phyloP scores from a whole-genome alignment of 2,329 filamentous ascomycete genomes.

The Chrysoporthe austroafricana region DNA sequence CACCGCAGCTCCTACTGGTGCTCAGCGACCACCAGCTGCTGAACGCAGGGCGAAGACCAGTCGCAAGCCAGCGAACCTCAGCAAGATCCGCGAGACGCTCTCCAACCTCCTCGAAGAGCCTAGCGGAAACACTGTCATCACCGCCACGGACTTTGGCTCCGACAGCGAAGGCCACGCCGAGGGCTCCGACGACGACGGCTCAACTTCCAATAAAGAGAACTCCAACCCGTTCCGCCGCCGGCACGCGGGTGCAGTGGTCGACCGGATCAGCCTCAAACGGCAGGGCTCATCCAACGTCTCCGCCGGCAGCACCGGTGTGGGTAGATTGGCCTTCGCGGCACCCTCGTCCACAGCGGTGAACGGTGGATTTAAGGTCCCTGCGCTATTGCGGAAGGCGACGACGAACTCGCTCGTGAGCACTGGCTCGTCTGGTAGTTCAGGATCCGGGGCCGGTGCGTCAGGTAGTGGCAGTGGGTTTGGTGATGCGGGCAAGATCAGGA shows the following conservation, averaged over 20 bases:
- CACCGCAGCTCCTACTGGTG: constrained; percentile 35
- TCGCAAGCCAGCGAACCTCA: constrained; percentile 73
- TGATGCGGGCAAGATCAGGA: constrained; percentile 59
- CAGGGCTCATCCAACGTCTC: constrained; percentile 40
- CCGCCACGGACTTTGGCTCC: constrained; percentile 51
- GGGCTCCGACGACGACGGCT: constrained; percentile 47
- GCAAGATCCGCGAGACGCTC: constrained; percentile 81
- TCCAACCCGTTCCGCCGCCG: constrained; percentile 38
- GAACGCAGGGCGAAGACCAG: constrained; percentile 64
- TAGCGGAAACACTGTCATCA: constrained; percentile 53
- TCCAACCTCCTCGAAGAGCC: constrained; percentile 81
- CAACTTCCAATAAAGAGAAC: constrained; percentile 55
- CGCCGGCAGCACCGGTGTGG: constrained; percentile 36
- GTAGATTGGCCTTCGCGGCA: constrained; percentile 61
- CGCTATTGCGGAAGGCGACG: constrained; percentile 73
- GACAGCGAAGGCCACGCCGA: constrained; percentile 56
- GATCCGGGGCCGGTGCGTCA: background rate
- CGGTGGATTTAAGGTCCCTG: constrained; percentile 67
- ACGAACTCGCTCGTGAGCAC: constrained; percentile 58
- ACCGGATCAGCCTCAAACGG: constrained; percentile 74
- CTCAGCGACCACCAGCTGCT: constrained; percentile 60
- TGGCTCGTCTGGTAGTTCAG: constrained; percentile 11
- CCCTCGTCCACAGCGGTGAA: constrained; percentile 42
- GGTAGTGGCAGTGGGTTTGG: constrained; percentile 33
- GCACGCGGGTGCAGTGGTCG: constrained; percentile 58